Evolutionary conservation across 2,329 filamentous ascomycete species (phyloP), one percentile per base, ranked within the genome.

Genomic region (Aspergillus pseudoviridinutans): DNA sequence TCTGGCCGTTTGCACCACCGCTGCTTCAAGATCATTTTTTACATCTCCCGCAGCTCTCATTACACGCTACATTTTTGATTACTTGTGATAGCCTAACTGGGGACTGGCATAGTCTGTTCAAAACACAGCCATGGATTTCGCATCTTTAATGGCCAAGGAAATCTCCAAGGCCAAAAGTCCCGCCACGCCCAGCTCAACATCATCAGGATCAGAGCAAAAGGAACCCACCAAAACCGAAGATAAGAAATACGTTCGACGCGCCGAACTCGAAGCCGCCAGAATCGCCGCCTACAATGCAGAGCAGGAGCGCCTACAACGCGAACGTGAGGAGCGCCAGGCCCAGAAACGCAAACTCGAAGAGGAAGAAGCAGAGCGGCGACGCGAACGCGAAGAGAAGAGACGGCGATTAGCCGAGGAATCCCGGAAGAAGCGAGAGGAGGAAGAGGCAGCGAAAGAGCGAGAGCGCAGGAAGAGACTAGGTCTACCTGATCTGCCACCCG

Each of bases 261-360:
- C 89, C 64, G 93, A 99, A 64, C 73, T 91, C 64, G 94, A 99
- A 80, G 88, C 89, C 54, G 86, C 90, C 67, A 88, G 94, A 54
- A 81, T 89, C 69, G 88, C 87, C 42, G 85, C 87, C 59, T 99
- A 99, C 77, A 79, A 86, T 1, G 88, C 88, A 14, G 91, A 96
- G 67, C 92, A 97, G 73, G 85, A 86, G 62, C 84, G 84, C 3
- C 79, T 91, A 53, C 89, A 92, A 65, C 82, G 80, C 42, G 87
- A 90, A 68, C 89, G 90, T 28, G 80, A 86, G 58, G 85, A 88
- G 60, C 87, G 86, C 62, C 79, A 85, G 1, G 82, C 84, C 1
- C 87, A 88, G 66, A 97, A 97, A 78, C 90, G 93, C 65, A 94
- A 95, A 74, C 84, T 86, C 25, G 93, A 97, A 54, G 92, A 96